Evolutionary conservation across 805 yeast species (phyloP).

Genomic region (Candida nemodendra): DNA sequence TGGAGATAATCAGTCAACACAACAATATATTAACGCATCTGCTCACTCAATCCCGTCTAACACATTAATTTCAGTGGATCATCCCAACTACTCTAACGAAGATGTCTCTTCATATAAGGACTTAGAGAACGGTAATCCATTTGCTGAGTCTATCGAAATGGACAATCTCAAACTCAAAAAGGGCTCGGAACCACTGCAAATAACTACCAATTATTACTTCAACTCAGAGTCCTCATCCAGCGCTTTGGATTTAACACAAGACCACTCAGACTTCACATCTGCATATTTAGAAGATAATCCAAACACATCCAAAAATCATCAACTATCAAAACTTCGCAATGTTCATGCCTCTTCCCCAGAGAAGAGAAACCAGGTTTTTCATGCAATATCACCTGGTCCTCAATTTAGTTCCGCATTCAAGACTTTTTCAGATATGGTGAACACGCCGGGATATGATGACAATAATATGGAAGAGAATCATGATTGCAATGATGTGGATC

Average conservation of each 20-base stretch:
- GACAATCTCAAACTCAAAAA: constrained; percentile 7
- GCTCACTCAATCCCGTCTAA: neutral
- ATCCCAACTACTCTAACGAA: constrained; percentile 7
- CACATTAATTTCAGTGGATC: no score
- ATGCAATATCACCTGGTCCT: constrained; percentile 17
- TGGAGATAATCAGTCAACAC: neutral
- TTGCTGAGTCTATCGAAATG: constrained; percentile 11
- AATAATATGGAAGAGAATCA: constrained; percentile 12
- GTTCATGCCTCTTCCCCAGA: neutral
- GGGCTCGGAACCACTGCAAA: constrained; percentile 1
- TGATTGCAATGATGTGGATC: constrained; percentile 10
- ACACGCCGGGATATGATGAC: constrained; percentile 21
- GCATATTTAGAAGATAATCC: no score
- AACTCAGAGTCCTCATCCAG: constrained; percentile 4
- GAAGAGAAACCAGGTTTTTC: constrained; percentile 2
- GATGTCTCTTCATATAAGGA: constrained; percentile 7
- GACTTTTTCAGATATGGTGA: constrained; percentile 24
- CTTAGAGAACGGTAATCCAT: constrained; percentile 10
- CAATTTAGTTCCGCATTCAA: constrained; percentile 23
- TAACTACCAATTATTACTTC: constrained; percentile 11
- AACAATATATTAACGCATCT: neutral
- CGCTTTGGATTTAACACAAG: no score
- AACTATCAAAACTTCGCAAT: neutral
- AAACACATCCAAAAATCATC: constrained; percentile 1
- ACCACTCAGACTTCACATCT: no score